Percentiles rank a stretch among this genome's conserved stretches.
These are phyloP conservation scores for Chytriomyces hyalinus DNA, from an alignment of 192 early-diverging fungal genomes.

Conservation along the genomic window DNA sequence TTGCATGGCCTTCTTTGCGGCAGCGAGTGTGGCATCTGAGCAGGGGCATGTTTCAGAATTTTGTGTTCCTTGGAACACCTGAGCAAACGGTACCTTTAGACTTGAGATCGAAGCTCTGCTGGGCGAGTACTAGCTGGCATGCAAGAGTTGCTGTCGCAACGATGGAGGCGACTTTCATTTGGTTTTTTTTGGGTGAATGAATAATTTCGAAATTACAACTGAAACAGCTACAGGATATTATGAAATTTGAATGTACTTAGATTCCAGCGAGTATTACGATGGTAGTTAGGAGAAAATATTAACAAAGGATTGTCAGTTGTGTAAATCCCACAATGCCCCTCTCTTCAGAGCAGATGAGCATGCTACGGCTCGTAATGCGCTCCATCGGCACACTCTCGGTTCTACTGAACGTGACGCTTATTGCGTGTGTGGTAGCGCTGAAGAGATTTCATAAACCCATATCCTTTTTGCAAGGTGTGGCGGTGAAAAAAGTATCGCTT, in stretches of 20 bases:
- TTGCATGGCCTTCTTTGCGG: slow-evolving; percentile 10
- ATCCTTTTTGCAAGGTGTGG: neutral
- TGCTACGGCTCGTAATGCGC: too few species aligned
- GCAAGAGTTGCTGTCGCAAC: neutral
- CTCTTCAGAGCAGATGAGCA: too few species aligned
- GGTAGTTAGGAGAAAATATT: too few species aligned
- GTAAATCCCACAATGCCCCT: too few species aligned
- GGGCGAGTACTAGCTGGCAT: neutral
- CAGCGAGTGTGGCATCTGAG: slow-evolving; percentile 3
- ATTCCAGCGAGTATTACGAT: too few species aligned
- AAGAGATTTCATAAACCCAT: neutral
- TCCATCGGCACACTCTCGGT: too few species aligned
- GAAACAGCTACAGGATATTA: neutral
- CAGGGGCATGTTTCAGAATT: neutral
- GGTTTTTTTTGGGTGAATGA: neutral
- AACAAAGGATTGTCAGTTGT: too few species aligned
- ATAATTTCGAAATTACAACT: neutral
- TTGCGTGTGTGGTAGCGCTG: too few species aligned
- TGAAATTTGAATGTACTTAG: too few species aligned
- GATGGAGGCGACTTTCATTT: neutral
- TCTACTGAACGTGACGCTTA: too few species aligned
- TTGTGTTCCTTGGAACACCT: neutral
- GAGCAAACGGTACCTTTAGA: neutral
- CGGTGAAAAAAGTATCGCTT: neutral
- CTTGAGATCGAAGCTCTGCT: neutral